Evolutionary conservation across 148 eudicot species (phyloP), one percentile per base, ranked within the genome.

Genomic region (Silene latifolia): DNA sequence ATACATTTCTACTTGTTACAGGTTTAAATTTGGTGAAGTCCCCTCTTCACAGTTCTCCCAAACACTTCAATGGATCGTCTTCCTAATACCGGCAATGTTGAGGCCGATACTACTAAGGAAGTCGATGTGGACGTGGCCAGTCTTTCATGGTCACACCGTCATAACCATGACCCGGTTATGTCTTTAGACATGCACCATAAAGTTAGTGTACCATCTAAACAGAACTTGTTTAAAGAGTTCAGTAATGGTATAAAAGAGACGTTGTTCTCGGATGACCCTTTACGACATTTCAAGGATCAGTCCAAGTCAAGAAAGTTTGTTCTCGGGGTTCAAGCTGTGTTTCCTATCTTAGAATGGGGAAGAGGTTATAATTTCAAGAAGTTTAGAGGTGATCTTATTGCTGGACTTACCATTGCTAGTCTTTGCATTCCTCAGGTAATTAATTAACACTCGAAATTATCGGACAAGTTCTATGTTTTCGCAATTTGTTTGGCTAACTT

Each of bases 381-480:
- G 80, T 84, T 91, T 74, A 78, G 76, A 76, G 91, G 91, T 7
- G 97, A 91, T 77, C 70, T 91, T 11, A 87, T 91, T 48, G 84
- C 96, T 46, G 96, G 96, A 23, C 77, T 89, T 27, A 91, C 96
- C 20, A 91, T 91, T 85, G 96, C 96, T 18, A 91, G 93, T 71
- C 85, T 91, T 21, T 89, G 93, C 71, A 88, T 90, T 42, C 96
- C 96, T 79, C 96, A 90, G 90, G 96, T 88, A 82, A 67, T 27
- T 27, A 27, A 27, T 3, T n/a, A n/a, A 32, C 35, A 32, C 35
- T 4, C 35, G 29, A 32, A 32, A 66, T 66, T 20, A 66, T n/a
- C 11, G 39, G 3, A 5, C 17, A 66, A 35, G 0, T 39, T 66
- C 25, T 3, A 18, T 42, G 14, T 8, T 9, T 61, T 24, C 13